Evolutionary conservation across 108 stramenopile genomes (phyloP), one percentile per base, ranked within the genome.

Genomic region (Poteriospumella lacustris): DNA sequence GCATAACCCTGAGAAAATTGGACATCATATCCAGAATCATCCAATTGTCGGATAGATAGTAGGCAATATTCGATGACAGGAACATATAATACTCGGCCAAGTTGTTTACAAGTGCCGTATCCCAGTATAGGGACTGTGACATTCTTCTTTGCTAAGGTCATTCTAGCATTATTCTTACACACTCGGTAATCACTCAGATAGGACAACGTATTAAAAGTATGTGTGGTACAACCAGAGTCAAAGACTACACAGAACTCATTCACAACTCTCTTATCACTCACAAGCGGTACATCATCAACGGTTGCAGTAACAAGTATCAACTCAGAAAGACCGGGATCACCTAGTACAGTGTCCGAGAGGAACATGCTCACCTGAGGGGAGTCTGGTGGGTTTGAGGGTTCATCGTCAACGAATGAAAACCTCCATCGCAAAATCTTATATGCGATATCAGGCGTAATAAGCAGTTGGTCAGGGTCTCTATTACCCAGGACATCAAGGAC

Each of bases 121-220:
- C 47, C 47, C 47, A 52, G 47, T 52, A 52, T 52, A 52, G 47
- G 47, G 47, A 52, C 47, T 52, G 47, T 52, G 47, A 52, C 47
- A 52, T 52, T 52, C 47, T 52, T 52, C 47, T 52, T 52, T 52
- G 47, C 47, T 52, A 52, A 52, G 47, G 47, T 52, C 47, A 52
- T 52, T 52, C 47, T 52, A 52, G 47, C 47, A 52, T 52, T 52
- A 52, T 52, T 52, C 47, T 52, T 52, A 52, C 47, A 52, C 47
- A 52, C 47, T 52, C 47, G 47, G 47, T 52, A 52, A 52, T 52
- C 47, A 52, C 47, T 52, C 47, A 52, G 47, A 52, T 52, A 52
- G 47, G 47, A 52, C 47, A 52, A 52, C 47, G 47, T 52, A 52
- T 52, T 52, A 52, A 52, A 52, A 52, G 47, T 52, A 52, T 52